phyloP scores from a whole-genome alignment of 1,139 yeast species.

The Candida mesenterica region DNA sequence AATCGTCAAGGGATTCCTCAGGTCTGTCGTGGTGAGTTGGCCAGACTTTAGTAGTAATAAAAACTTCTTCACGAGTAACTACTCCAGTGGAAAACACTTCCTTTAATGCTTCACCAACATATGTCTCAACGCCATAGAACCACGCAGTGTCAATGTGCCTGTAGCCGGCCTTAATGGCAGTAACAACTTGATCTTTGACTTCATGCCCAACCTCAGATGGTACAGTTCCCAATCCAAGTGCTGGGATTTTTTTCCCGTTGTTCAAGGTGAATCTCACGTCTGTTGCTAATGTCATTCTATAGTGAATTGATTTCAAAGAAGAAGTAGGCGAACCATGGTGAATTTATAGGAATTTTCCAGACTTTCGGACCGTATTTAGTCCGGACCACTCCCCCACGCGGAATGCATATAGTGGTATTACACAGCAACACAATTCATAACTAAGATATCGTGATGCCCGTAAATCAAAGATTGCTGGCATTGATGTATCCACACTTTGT shows the following conservation, averaged over 20 bases:
- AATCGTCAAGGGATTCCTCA: constrained; percentile 35
- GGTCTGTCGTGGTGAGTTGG: constrained; percentile 37
- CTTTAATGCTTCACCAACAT: constrained; percentile 50
- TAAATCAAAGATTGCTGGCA: too few relatives aligned
- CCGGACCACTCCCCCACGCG: too few relatives aligned
- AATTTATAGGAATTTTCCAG: too few relatives aligned
- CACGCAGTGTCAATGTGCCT: constrained; percentile 45
- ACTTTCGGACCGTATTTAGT: too few relatives aligned
- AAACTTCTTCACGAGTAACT: constrained; percentile 54
- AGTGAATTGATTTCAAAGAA: not conserved
- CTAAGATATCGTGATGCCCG: too few relatives aligned
- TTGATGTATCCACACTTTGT: too few relatives aligned
- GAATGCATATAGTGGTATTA: too few relatives aligned
- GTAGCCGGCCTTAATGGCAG: constrained; percentile 42
- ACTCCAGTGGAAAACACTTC: constrained; percentile 47
- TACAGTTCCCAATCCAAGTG: constrained; percentile 41
- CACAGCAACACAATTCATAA: too few relatives aligned
- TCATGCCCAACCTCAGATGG: constrained; percentile 33
- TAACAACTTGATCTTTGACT: constrained; percentile 35
- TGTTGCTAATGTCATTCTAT: constrained; percentile 17
- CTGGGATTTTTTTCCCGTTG: constrained; percentile 36
- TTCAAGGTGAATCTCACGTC: constrained; percentile 27
- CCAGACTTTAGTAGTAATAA: constrained; percentile 65
- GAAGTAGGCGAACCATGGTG: too few relatives aligned
- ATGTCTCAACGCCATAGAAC: constrained; percentile 51